These are phyloP conservation scores for Nemania serpens DNA, from an alignment of 2,329 filamentous ascomycete species.

Conservation along the genomic window DNA sequence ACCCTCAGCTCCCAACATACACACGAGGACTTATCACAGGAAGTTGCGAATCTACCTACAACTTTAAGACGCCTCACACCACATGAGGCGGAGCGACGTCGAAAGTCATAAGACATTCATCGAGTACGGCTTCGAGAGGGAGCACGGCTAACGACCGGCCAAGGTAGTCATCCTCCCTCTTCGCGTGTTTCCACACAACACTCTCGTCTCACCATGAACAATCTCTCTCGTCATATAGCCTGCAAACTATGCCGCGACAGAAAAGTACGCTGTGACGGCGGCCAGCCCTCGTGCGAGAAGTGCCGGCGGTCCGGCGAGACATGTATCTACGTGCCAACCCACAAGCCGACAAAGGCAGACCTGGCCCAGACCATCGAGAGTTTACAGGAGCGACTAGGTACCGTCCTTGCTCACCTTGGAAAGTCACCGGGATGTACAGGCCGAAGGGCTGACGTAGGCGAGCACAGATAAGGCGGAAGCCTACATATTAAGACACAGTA, in stretches of 20 bases:
- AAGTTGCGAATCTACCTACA: conserved; percentile 4
- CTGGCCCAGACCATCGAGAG: conserved; percentile 34
- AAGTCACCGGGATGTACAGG: neutral
- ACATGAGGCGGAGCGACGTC: conserved; percentile 12
- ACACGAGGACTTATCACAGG: conserved; percentile 3
- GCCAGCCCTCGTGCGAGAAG: conserved; percentile 34
- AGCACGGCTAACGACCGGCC: conserved; percentile 17
- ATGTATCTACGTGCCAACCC: conserved; percentile 35
- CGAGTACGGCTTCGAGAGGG: conserved; percentile 10
- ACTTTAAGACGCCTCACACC: conserved; percentile 1
- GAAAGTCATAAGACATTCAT: conserved; percentile 3
- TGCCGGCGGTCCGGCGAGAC: conserved; percentile 32
- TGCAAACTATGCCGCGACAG: conserved; percentile 35
- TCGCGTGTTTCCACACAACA: conserved; percentile 1
- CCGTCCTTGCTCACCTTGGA: neutral
- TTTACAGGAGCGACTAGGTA: conserved; percentile 36
- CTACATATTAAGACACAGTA: conserved; percentile 30
- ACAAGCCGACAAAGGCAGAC: conserved; percentile 34
- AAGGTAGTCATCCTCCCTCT: conserved; percentile 9
- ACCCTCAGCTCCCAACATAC: conserved; percentile 20
- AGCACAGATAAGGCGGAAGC: conserved; percentile 33
- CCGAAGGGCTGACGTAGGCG: conserved; percentile 18
- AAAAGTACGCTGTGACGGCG: conserved; percentile 35
- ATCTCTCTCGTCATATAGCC: conserved; percentile 30
- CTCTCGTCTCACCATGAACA: conserved; percentile 24